Evolutionary conservation across 2,329 filamentous ascomycete species (phyloP), one percentile per base, ranked within the genome.

Genomic region (Tolypocladium amazonense): DNA sequence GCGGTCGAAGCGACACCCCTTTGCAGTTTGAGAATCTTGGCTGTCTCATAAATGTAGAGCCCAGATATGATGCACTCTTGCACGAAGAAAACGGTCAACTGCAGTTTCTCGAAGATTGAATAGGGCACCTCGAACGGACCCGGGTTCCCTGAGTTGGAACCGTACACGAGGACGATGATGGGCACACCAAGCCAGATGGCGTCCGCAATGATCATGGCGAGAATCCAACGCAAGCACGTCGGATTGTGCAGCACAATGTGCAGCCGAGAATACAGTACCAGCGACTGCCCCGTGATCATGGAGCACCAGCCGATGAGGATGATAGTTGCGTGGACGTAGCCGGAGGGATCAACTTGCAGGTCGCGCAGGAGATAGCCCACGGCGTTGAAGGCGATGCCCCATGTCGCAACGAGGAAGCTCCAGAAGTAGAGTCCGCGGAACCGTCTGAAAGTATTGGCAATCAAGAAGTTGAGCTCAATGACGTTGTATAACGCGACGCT

Each of bases 201-300:
- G 65, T 86, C 78, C 62, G 73, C 65, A 56, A 86, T 76, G 60
- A 88, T 87, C 79, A 87, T 83, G 59, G 64, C 73, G 3, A 85
- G 73, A 0, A 84, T 78, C 27, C 75, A 73, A 2, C 75, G 76
- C 1, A 87, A 73, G 2, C 79, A 69, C 2, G 70, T 70, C 30
- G 77, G 63, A 72, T 82, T 80, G 18, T 77, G 77, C 18, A 83
- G 73, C 20, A 87, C 77, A 3, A 88, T 75, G 65, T 87, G 83
- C 1, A 87, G 74, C 1, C 85, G 78, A 1, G 83, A 87, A 71
- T 84, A 88, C 1, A 88, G 72, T 1, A 87, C 84, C 23, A 86
- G 65, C 0, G 80, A 80, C 67, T 86, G 82, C 0, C 84, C 85
- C 0, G 82, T 85, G 0, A 87, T 77, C 81, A 87, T 85, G 1